Evolutionary conservation across 1,139 yeast species (phyloP).

Genomic region (Blastobotrys serpentis): DNA sequence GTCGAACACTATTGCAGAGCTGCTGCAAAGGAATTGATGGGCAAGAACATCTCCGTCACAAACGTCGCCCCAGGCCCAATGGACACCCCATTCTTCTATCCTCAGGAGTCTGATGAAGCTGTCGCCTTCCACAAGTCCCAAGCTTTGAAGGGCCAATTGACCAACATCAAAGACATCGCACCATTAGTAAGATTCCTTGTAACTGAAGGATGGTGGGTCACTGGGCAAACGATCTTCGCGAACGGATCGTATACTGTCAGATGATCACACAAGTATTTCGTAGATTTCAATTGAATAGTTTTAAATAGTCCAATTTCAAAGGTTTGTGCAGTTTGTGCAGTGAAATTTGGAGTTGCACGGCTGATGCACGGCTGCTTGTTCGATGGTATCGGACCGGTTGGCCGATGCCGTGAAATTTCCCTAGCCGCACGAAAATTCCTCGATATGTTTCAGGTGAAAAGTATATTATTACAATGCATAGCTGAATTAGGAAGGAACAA

Average conservation of each 20-base stretch:
- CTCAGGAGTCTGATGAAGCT: constrained; percentile 55
- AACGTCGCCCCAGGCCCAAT: constrained; percentile 70
- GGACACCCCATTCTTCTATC: constrained; percentile 68
- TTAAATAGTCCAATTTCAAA: no score
- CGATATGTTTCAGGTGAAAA: no score
- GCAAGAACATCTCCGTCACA: constrained; percentile 52
- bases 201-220: constrained; percentile 67
- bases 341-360: no score
- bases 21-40: constrained; percentile 55
- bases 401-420: no score
- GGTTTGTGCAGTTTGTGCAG: no score
- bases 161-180: constrained; percentile 59
- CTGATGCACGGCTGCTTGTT: no score
- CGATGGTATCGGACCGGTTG: no score
- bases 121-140: constrained; percentile 53
- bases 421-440: no score
- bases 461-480: no score
- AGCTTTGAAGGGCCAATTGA: constrained; percentile 50
- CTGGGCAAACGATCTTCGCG: constrained; percentile 66
- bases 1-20: constrained; percentile 59
- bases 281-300: not conserved
- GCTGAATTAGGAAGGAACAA: no score
- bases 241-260: constrained; percentile 64
- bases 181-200: constrained; percentile 61
- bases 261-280: constrained; percentile 11